These are phyloP conservation scores for Annulohypoxylon moriforme DNA, from an alignment of 495 filamentous ascomycete species.

Conservation along the genomic window DNA sequence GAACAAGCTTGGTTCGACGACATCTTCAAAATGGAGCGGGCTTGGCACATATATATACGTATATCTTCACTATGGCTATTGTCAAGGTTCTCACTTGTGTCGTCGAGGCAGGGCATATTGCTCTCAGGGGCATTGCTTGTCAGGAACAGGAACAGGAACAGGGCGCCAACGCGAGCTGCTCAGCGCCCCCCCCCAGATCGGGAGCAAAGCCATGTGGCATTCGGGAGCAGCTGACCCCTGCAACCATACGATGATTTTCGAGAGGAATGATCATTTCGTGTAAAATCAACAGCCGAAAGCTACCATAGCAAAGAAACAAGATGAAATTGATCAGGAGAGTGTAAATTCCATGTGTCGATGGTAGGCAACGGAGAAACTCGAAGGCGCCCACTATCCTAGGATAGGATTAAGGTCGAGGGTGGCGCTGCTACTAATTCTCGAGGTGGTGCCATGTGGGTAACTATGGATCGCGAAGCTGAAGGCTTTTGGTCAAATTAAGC, in stretches of 20 bases:
- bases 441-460: neutral
- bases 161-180: neutral
- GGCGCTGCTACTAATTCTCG: neutral
- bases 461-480: slow-evolving; percentile 20
- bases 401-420: slow-evolving; percentile 8
- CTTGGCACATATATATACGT: slow-evolving; percentile 27
- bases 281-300: neutral
- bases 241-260: neutral
- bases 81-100: neutral
- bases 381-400: neutral
- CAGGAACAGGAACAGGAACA: slow-evolving; percentile 1
- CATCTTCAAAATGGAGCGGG: neutral
- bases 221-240: neutral
- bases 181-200: slow-evolving; percentile 1
- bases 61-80: neutral
- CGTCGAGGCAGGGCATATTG: neutral
- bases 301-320: slow-evolving; percentile 2
- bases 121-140: slow-evolving; percentile 1
- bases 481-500: neutral
- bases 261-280: neutral
- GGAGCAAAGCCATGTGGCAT: slow-evolving; percentile 6
- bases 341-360: neutral
- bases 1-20: slow-evolving; percentile 16
- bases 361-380: slow-evolving; percentile 23
- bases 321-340: neutral